Base-by-base conservation (phyloP, 139 green algal genomes). In the Volvox africanus region DNA sequence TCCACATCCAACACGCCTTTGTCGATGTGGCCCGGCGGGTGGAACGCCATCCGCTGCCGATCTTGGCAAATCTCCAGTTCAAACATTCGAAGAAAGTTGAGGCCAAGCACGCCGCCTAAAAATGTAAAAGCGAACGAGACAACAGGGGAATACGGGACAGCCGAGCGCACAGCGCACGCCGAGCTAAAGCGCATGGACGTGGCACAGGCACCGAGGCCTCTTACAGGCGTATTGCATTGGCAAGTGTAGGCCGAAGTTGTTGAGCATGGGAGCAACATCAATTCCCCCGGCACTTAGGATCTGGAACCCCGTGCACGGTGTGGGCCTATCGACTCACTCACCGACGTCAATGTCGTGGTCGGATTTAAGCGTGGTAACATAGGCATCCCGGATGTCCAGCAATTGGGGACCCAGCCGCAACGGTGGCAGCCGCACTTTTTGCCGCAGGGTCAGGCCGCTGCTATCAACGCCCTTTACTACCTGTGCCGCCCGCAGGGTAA, bases 261-360 rank as follows among this genome's bases (percentile, higher is more conserved):
- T 9, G 44, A 55, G n/a, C n/a, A 5, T 55, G 44, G 44, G 44
- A 55, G 44, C n/a, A n/a, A n/a, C n/a, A n/a, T n/a, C n/a, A n/a
- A n/a, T n/a, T n/a, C n/a, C n/a, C n/a, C n/a, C n/a, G n/a, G n/a
- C n/a, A n/a, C n/a, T n/a, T n/a, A n/a, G n/a, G n/a, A n/a, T n/a
- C n/a, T n/a, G n/a, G n/a, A n/a, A n/a, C n/a, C n/a, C n/a, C n/a
- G n/a, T n/a, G n/a, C n/a, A n/a, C n/a, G 9, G 44, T 55, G 44
- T 55, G 9, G 44, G 44, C 5, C 44, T 9, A 82, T 55, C 33
- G 17, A 28, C 86, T 84, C 75, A 90, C 86, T 73, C 26, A 90
- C n/a, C n/a, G n/a, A n/a, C 86, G 50, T 90, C 86, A 0, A 84
- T 37, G 86, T 90, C 86, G 86, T 90, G 86, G 73, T 90, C 86